A percentile compares a stretch with the other conserved stretches of the same genome.
These are phyloP conservation scores for Beauveria brongniartii DNA, from an alignment of 2,329 filamentous ascomycete species.

Conservation along the genomic window DNA sequence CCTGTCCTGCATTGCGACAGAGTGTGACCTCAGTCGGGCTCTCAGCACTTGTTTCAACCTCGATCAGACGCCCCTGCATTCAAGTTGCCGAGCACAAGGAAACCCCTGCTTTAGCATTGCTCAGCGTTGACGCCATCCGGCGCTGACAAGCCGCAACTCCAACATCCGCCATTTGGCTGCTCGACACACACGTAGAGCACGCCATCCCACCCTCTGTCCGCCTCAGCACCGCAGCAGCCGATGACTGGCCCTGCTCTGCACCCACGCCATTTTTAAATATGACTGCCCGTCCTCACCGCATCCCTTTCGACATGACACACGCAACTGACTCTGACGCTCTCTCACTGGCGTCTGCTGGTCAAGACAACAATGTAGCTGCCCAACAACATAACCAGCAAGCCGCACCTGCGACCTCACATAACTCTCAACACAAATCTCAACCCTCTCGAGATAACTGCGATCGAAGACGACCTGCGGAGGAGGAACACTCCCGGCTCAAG, in stretches of 20 bases:
- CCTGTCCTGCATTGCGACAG: neutral
- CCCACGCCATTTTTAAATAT: slow-evolving; percentile 9
- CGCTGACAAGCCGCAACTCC: slow-evolving; percentile 8
- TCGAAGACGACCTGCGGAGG: slow-evolving; percentile 40
- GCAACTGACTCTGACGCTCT: slow-evolving; percentile 1
- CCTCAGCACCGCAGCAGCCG: slow-evolving; percentile 10
- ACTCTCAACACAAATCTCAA: slow-evolving; percentile 10
- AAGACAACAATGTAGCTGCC: slow-evolving; percentile 9
- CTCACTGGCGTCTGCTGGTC: neutral
- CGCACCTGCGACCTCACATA: neutral
- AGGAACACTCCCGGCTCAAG: slow-evolving; percentile 40
- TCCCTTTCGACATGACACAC: slow-evolving; percentile 7
- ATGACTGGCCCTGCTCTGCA: slow-evolving; percentile 7
- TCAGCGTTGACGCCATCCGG: slow-evolving; percentile 4
- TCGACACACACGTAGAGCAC: slow-evolving; percentile 4
- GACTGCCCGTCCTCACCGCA: slow-evolving; percentile 5
- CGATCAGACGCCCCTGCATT: neutral
- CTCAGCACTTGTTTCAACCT: neutral
- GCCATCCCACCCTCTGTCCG: slow-evolving; percentile 7
- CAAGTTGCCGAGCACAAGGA: no score
- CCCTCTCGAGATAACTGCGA: slow-evolving; percentile 38
- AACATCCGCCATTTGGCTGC: neutral
- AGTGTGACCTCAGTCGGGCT: neutral
- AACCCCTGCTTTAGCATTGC: neutral
- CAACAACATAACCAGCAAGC: neutral